These are phyloP conservation scores for Talaromyces sp. DNA, from an alignment of 2,329 filamentous ascomycete species.

Conservation along the genomic window DNA sequence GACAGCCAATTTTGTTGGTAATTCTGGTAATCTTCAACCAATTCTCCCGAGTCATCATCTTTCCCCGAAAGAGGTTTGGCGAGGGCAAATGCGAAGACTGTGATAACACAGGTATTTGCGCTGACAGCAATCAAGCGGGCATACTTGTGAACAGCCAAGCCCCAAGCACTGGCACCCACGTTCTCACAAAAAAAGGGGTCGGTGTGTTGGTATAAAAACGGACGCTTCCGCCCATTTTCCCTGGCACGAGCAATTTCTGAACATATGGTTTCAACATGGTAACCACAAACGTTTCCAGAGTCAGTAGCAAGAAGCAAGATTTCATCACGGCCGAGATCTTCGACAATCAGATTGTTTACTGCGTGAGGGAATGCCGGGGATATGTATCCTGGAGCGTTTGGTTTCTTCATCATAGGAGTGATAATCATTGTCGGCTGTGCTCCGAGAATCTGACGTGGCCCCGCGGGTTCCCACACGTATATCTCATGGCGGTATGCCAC, in stretches of 20 bases:
- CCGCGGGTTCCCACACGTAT: constrained; percentile 40
- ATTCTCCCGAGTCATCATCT: constrained; percentile 13
- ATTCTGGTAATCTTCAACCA: constrained; percentile 14
- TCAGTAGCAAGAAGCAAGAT: constrained; percentile 64
- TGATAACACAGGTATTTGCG: constrained; percentile 61
- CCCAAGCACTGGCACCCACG: constrained; percentile 79
- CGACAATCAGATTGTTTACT: constrained; percentile 64
- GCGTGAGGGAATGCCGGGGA: constrained; percentile 50
- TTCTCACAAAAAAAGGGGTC: constrained; percentile 65
- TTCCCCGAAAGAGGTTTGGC: constrained; percentile 25
- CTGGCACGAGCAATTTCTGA: constrained; percentile 37
- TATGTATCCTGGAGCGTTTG: constrained; percentile 47
- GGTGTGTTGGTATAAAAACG: constrained; percentile 29
- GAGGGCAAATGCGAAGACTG: constrained; percentile 55
- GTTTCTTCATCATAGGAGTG: constrained; percentile 34
- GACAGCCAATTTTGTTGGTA: constrained; percentile 29
- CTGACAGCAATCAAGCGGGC: constrained; percentile 84
- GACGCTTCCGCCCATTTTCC: constrained; percentile 15
- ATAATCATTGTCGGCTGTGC: constrained; percentile 36
- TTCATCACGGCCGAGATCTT: constrained; percentile 64
- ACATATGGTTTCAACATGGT: constrained; percentile 53
- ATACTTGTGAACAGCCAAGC: constrained; percentile 70
- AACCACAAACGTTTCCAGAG: constrained; percentile 69
- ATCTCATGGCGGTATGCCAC: constrained; percentile 35
- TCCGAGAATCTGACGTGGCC: constrained; percentile 34